Evolutionary conservation across 129 eudicot species (phyloP).

Genomic region (Heracleum sosnowskyi): DNA sequence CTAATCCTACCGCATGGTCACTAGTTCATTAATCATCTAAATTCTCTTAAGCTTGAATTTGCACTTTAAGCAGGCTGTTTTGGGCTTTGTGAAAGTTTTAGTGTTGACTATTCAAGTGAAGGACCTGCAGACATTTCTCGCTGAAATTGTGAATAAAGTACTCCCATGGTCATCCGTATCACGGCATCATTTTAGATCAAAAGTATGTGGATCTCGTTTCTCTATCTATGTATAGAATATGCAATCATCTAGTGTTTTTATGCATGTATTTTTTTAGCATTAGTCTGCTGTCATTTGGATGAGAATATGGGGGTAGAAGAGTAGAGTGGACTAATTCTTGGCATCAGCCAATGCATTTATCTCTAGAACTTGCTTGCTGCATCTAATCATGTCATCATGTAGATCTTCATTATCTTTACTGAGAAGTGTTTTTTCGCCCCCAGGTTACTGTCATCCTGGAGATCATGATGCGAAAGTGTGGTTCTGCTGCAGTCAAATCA

Average conservation of each 20-base stretch:
- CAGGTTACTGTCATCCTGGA: conserved; percentile 88
- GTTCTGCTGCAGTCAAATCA: conserved; percentile 53
- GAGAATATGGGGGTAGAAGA: too few relatives aligned
- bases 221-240: not conserved
- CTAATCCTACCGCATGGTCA: not conserved
- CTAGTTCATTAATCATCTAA: not conserved
- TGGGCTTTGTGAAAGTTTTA: conserved; percentile 91
- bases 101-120: conserved; percentile 59
- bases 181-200: conserved; percentile 82
- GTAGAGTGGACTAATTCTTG: not conserved
- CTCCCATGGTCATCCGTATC: conserved; percentile 94
- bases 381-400: not conserved
- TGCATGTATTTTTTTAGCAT: not conserved
- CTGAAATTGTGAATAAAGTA: conserved; percentile 61
- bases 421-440: not conserved
- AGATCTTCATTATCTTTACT: conserved; percentile 7
- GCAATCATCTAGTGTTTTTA: not conserved
- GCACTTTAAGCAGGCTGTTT: conserved; percentile 61
- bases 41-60: conserved; percentile 18
- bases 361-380: not conserved
- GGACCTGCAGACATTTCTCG: conserved; percentile 51
- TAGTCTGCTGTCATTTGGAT: not conserved
- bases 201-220: conserved; percentile 33
- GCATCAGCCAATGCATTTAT: not conserved
- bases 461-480: conserved; percentile 88